Percentiles rank a stretch among this genome's conserved stretches.
phyloP scores from a whole-genome alignment of 176 grass and related monocot species.

The Echinochloa phyllopogon region DNA sequence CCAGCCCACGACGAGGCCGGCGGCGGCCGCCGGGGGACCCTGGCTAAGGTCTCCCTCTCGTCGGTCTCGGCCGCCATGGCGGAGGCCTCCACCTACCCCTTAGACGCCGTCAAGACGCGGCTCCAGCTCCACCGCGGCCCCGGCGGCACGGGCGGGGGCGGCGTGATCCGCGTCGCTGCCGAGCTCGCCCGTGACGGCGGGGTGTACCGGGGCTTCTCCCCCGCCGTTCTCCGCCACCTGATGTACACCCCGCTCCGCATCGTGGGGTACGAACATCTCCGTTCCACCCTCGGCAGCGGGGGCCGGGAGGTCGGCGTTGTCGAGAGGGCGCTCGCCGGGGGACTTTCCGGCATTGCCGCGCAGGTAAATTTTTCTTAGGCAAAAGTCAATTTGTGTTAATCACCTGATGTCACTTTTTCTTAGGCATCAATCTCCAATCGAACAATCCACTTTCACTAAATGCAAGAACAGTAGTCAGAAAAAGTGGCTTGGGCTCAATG shows the following conservation, averaged over 20 bases:
- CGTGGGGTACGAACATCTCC: constrained; percentile 77
- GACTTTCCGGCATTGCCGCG: constrained; percentile 65
- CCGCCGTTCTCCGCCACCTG: constrained; percentile 78
- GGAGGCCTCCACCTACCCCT: constrained; percentile 78
- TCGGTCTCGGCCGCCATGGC: constrained; percentile 68
- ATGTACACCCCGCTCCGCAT: constrained; percentile 85
- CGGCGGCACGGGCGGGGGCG: constrained; percentile 15
- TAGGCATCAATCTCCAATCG: background rate
- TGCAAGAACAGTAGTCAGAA: background rate
- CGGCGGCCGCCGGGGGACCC: constrained; percentile 33
- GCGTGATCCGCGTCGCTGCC: constrained; percentile 55
- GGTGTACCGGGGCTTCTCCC: constrained; percentile 69
- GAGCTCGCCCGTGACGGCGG: constrained; percentile 70
- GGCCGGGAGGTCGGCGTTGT: constrained; percentile 55
- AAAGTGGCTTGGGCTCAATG: background rate
- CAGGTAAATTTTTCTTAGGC: constrained; percentile 53
- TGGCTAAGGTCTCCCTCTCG: constrained; percentile 64
- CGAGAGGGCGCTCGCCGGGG: constrained; percentile 68
- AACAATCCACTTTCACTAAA: background rate
- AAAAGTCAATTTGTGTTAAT: background rate
- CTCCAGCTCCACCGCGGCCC: constrained; percentile 69
- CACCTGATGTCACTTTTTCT: no score
- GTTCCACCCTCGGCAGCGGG: constrained; percentile 41
- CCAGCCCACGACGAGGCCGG: constrained; percentile 21
- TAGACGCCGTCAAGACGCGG: constrained; percentile 77